Evolutionary conservation across 371 early-diverging fungal genomes (phyloP).

Genomic region (Mortierella sp.): DNA sequence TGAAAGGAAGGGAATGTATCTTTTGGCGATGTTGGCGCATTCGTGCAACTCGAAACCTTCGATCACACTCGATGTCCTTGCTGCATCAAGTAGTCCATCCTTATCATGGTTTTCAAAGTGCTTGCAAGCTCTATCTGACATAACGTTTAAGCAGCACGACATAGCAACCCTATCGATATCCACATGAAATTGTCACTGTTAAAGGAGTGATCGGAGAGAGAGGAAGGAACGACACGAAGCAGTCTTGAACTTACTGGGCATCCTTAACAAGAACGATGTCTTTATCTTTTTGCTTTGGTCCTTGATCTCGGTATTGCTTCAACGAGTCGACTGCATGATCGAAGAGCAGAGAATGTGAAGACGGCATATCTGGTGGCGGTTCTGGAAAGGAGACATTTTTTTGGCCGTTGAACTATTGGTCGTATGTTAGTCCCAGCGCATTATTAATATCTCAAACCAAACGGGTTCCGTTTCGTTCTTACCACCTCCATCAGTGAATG

Average conservation of each 20-base stretch:
- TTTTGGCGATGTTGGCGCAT: background rate
- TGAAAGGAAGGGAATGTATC: background rate
- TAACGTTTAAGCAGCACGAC: background rate
- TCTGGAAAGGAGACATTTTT: constrained; percentile 17
- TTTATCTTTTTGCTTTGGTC: background rate
- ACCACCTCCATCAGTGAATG: constrained; percentile 18
- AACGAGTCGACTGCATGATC: constrained; percentile 22
- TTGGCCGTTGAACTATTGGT: constrained; percentile 16
- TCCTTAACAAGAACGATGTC: constrained; percentile 20
- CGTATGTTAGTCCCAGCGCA: background rate
- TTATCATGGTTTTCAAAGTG: constrained; percentile 1
- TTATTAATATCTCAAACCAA: background rate
- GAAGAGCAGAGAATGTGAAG: constrained; percentile 12
- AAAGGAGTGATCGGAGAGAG: background rate
- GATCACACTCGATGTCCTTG: constrained; percentile 3
- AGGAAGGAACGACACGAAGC: background rate
- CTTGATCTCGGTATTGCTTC: constrained; percentile 23
- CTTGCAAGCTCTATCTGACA: constrained; percentile 2
- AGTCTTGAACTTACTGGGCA: constrained; percentile 18
- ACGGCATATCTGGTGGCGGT: constrained; percentile 7
- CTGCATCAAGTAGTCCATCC: background rate
- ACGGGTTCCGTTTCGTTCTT: background rate
- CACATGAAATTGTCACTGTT: too few relatives aligned
- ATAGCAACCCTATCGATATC: constrained; percentile 4
- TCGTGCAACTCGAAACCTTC: constrained; percentile 5